These are phyloP conservation scores for Vinca major DNA, from an alignment of 305 asterid genomes.

Conservation along the genomic window DNA sequence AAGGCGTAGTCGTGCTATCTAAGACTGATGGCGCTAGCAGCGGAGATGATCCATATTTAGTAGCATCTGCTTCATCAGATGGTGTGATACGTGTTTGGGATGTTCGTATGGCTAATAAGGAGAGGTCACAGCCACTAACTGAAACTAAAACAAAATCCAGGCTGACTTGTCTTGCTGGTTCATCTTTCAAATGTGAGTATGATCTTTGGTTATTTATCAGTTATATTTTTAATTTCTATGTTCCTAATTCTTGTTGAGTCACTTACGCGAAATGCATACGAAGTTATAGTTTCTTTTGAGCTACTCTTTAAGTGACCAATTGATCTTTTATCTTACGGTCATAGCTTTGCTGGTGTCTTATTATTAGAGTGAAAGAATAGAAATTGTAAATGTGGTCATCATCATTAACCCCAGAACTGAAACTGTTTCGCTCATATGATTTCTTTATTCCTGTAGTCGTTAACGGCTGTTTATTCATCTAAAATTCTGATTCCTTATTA, in stretches of 20 bases:
- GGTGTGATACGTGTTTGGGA: conserved; percentile 91
- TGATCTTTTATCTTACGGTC: neutral
- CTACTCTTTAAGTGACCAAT: neutral
- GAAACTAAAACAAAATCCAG: conserved; percentile 77
- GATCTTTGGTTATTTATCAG: conserved; percentile 2
- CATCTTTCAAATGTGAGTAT: conserved; percentile 62
- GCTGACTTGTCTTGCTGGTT: conserved; percentile 91
- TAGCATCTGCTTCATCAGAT: conserved; percentile 91
- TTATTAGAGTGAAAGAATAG: neutral
- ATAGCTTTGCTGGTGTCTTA: neutral
- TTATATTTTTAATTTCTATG: neutral
- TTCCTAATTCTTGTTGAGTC: neutral
- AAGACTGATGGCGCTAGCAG: conserved; percentile 29
- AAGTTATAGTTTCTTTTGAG: neutral
- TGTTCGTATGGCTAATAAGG: conserved; percentile 47
- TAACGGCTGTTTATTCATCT: neutral
- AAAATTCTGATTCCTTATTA: neutral
- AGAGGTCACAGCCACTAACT: conserved; percentile 44
- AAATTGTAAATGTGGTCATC: neutral
- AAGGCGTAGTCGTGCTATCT: conserved; percentile 68
- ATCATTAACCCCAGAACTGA: too few relatives aligned
- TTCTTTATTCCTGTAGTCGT: neutral
- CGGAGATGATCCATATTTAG: conserved; percentile 49
- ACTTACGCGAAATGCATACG: neutral
- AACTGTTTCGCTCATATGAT: too few relatives aligned